phyloP scores from a whole-genome alignment of 305 asterid species.

The Salvia sclarea region DNA sequence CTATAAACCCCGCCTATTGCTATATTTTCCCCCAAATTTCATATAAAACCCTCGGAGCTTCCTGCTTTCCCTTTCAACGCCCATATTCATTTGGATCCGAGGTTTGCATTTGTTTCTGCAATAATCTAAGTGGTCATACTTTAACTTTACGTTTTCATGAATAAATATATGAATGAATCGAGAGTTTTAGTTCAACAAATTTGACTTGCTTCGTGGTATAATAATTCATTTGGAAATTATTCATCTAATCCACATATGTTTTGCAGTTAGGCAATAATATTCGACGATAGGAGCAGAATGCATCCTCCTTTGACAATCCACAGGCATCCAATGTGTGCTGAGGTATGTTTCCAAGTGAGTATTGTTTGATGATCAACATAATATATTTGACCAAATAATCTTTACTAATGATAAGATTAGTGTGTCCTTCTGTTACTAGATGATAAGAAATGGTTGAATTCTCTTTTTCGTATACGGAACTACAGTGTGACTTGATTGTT shows the following conservation, averaged over 20 bases:
- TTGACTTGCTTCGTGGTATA: background rate
- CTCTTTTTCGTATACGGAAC: background rate
- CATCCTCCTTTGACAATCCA: constrained; percentile 85
- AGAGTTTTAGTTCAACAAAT: too few species aligned
- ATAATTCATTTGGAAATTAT: background rate
- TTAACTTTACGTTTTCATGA: too few species aligned
- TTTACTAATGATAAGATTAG: background rate
- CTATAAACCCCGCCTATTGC: too few species aligned
- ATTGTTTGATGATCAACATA: background rate
- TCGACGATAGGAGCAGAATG: constrained; percentile 40
- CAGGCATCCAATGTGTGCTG: constrained; percentile 86
- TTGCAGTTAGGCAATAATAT: background rate
- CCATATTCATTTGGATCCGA: too few species aligned
- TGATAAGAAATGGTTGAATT: background rate
- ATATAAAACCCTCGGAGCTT: too few species aligned
- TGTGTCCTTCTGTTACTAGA: background rate
- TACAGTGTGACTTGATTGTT: constrained; percentile 8
- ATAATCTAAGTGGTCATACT: too few species aligned
- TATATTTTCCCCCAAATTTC: too few species aligned
- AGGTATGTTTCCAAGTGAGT: constrained; percentile 44
- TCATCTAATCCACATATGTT: background rate
- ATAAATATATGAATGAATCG: too few species aligned
- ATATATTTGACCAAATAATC: background rate
- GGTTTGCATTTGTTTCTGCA: too few species aligned
- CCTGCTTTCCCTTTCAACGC: too few species aligned